Percentiles rank a stretch among this genome's conserved stretches.
phyloP scores from a whole-genome alignment of 768 basidiomycete genomes.

The Russula dissimulans region DNA sequence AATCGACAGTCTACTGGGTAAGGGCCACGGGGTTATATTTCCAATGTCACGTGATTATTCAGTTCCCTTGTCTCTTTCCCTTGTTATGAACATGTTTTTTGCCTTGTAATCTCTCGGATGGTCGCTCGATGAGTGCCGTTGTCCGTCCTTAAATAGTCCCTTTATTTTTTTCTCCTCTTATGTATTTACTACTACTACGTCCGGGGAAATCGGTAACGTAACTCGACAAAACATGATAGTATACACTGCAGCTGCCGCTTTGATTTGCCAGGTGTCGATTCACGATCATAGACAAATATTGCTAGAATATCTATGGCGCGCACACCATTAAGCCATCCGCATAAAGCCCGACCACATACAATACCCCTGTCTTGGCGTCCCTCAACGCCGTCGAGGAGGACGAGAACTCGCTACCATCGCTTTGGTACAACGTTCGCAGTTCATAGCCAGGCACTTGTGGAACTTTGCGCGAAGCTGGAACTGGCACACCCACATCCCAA shows the following conservation, averaged over 20 bases:
- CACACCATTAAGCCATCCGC: constrained; percentile 48
- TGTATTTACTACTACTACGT: constrained; percentile 15
- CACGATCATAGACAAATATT: background rate
- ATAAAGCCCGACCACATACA: constrained; percentile 55
- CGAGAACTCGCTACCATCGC: constrained; percentile 53
- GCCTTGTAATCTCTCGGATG: constrained; percentile 2
- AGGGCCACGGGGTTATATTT: constrained; percentile 1
- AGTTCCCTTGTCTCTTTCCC: background rate
- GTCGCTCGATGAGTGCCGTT: background rate
- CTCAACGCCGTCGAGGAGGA: constrained; percentile 43
- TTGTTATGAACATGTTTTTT: background rate
- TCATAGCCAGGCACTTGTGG: constrained; percentile 30
- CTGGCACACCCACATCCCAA: constrained; percentile 40
- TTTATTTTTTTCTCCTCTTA: background rate
- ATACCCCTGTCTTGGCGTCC: constrained; percentile 38
- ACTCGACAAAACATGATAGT: background rate
- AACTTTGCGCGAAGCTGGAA: constrained; percentile 38
- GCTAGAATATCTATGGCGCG: constrained; percentile 21
- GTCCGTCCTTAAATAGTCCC: constrained; percentile 6
- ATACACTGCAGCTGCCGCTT: background rate
- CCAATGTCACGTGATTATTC: background rate
- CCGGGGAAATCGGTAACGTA: background rate
- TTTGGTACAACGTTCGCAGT: constrained; percentile 63
- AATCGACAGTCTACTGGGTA: constrained; percentile 1
- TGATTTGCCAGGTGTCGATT: background rate